Percentiles rank a stretch among this genome's conserved stretches.
Evolutionary conservation across 805 yeast genomes (phyloP).

Genomic region (Wickerhamiella lipophila): DNA sequence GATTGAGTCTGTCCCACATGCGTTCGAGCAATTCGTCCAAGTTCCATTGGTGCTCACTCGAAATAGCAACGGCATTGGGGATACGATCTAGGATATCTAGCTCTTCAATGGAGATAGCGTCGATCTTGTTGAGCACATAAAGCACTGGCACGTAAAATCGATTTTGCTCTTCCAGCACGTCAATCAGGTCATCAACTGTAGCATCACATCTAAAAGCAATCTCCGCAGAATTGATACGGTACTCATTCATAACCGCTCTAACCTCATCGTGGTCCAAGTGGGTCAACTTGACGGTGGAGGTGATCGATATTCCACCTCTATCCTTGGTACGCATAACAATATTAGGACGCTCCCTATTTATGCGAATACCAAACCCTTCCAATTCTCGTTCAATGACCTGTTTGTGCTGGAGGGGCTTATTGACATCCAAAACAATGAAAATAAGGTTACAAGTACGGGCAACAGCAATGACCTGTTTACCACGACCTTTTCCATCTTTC

Average conservation of each 20-base stretch:
- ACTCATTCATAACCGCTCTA: conserved; percentile 91
- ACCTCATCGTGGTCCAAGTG: conserved; percentile 87
- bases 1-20: conserved; percentile 88
- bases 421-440: conserved; percentile 88
- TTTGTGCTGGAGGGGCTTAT: conserved; percentile 90
- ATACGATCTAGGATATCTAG: conserved; percentile 79
- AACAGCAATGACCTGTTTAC: conserved; percentile 96
- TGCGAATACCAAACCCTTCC: conserved; percentile 94
- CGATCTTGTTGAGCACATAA: conserved; percentile 90
- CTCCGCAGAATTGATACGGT: conserved; percentile 89
- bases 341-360: conserved; percentile 87
- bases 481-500: conserved; percentile 96
- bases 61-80: conserved; percentile 94
- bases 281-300: conserved; percentile 85
- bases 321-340: conserved; percentile 86
- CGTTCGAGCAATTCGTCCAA: conserved; percentile 83
- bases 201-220: conserved; percentile 96
- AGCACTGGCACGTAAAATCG: conserved; percentile 93
- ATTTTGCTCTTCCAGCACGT: conserved; percentile 77
- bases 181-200: conserved; percentile 91
- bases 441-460: conserved; percentile 94
- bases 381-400: conserved; percentile 86
- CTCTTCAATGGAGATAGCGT: conserved; percentile 87
- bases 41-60: conserved; percentile 95
- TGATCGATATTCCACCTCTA: conserved; percentile 88